Base-by-base conservation (phyloP, 805 yeast genomes). In the Lachancea sp. region DNA sequence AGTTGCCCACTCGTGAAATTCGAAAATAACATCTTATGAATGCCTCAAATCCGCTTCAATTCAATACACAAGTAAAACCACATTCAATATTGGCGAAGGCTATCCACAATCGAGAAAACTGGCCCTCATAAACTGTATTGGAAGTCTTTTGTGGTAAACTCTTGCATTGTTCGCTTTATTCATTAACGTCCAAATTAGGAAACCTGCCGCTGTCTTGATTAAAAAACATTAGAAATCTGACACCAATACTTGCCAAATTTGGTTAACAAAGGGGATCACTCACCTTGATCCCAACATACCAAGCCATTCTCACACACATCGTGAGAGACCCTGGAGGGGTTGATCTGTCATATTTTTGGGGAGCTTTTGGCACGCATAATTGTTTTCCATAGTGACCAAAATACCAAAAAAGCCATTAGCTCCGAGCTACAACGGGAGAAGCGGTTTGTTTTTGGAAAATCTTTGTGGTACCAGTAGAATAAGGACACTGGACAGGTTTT, bases 121-220 rank as follows among this genome's bases (percentile, higher is more conserved):
- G 30, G 30, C 29, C 11, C 13, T 25, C 9, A 25, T n/a, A 8
- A 8, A n/a, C 13, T 15, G 11, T 25, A 25, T n/a, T n/a, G 4
- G 11, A 25, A 25, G 29, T 25, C 13, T n/a, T 25, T 5, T 8
- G 11, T 8, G 18, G 9, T 12, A 9, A 11, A 4, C 6, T 15
- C 15, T 9, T 28, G 5, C 17, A 12, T 4, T 5, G 30, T 9
- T 25, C 17, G 13, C 18, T 25, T 11, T 17, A 28, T 21, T 36
- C 39, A 36, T 36, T 36, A 28, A 21, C 12, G 12, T 12, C 39
- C 39, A 12, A 29, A 36, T 36, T 19, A 15, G 39, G 39, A 36
- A 36, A 29, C n/a, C 33, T 28, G 33, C 8, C 20, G 21, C 11
- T 19, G 30, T 21, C 33, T 26, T 28, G 15, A n/a, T 21, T 17